Conservation (phyloP, 495 filamentous ascomycete species). For the Usnea hakonensis region DNA sequence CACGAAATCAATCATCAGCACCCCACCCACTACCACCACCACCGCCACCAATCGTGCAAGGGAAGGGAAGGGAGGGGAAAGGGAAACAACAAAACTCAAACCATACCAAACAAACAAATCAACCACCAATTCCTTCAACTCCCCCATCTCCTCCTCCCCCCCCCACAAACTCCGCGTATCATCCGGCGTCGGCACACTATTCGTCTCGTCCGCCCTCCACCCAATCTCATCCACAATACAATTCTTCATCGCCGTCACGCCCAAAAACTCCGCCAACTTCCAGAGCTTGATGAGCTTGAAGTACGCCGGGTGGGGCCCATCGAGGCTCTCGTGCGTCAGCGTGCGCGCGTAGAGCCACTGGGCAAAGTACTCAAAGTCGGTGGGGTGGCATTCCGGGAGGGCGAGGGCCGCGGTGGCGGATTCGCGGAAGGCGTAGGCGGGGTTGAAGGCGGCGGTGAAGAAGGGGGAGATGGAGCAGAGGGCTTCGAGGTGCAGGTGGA, state of each 20-base stretch:
- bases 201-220: conserved; percentile 35
- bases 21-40: background rate
- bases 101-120: conserved; percentile 39
- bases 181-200: conserved; percentile 38
- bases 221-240: conserved; percentile 32
- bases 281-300: conserved; percentile 41
- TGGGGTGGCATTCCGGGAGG: conserved; percentile 32
- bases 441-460: conserved; percentile 42
- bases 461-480: conserved; percentile 37
- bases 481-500: conserved; percentile 38
- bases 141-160: conserved; percentile 12
- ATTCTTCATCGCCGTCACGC: conserved; percentile 34
- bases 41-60: too few relatives aligned
- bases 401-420: conserved; percentile 30
- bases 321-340: conserved; percentile 25
- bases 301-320: conserved; percentile 30
- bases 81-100: background rate
- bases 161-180: conserved; percentile 38
- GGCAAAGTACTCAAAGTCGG: conserved; percentile 38
- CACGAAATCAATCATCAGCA: background rate
- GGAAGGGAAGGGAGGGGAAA: background rate
- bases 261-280: conserved; percentile 37
- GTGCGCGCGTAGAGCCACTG: conserved; percentile 39
- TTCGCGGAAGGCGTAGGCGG: conserved; percentile 37
- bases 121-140: conserved; percentile 32